Conservation (phyloP, 352 stramenopile genomes). For the Pythium dissimile region DNA sequence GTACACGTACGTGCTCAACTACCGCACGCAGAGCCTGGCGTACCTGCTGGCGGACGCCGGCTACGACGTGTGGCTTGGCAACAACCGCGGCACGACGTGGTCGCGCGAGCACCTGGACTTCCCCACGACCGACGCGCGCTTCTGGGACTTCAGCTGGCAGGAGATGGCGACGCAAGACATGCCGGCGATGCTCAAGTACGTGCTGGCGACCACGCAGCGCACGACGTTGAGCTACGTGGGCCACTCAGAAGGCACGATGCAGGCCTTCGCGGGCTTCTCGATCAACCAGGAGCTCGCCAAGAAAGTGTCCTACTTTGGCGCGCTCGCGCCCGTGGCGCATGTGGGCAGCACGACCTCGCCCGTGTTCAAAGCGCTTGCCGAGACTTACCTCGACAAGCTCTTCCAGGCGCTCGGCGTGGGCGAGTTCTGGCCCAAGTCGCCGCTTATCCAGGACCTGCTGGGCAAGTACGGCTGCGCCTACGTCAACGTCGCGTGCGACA, state of each 20-base stretch:
- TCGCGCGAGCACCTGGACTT: slow-evolving; percentile 48
- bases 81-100: slow-evolving; percentile 61
- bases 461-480: slow-evolving; percentile 40
- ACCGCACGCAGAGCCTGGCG: slow-evolving; percentile 51
- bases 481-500: slow-evolving; percentile 36
- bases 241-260: slow-evolving; percentile 61
- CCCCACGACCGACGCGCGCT: slow-evolving; percentile 30
- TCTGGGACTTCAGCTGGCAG: slow-evolving; percentile 59
- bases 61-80: slow-evolving; percentile 64
- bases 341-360: slow-evolving; percentile 37
- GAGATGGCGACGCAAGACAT: slow-evolving; percentile 53
- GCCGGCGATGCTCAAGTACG: slow-evolving; percentile 53
- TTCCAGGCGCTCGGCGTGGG: slow-evolving; percentile 38
- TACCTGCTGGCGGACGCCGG: slow-evolving; percentile 54
- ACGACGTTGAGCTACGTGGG: slow-evolving; percentile 51
- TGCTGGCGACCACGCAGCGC: slow-evolving; percentile 32
- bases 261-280: slow-evolving; percentile 58
- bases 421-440: slow-evolving; percentile 43
- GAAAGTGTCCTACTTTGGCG: slow-evolving; percentile 59
- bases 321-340: slow-evolving; percentile 48
- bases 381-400: slow-evolving; percentile 42
- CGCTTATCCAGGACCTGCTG: slow-evolving; percentile 50
- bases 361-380: slow-evolving; percentile 39
- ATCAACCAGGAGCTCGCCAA: slow-evolving; percentile 53
- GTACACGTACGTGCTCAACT: slow-evolving; percentile 63